Conservation (phyloP, 257 asterid species). For the Cynanchum wilfordii region DNA sequence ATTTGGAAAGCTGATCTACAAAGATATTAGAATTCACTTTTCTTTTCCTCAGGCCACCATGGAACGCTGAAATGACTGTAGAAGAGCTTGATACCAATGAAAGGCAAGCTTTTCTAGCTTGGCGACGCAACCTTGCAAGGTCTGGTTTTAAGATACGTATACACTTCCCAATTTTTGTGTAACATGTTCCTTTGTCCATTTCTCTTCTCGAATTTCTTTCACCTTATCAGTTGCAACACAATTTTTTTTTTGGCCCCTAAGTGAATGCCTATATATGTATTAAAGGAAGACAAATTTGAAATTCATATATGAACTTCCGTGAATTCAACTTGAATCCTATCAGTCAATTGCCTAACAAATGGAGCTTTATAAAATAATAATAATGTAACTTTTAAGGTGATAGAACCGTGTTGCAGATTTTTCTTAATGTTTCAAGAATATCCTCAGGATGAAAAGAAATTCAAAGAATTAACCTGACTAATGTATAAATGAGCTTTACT, state of each 20-base stretch:
- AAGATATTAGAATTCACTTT: slow-evolving; percentile 14
- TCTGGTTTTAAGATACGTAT: slow-evolving; percentile 23
- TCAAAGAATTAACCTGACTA: neutral
- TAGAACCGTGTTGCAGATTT: neutral
- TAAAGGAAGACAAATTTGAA: neutral
- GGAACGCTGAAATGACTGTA: slow-evolving; percentile 80
- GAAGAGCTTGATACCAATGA: slow-evolving; percentile 93
- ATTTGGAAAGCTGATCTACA: neutral
- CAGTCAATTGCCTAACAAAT: neutral
- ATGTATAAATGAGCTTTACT: neutral
- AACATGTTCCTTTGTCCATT: neutral
- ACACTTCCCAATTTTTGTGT: neutral
- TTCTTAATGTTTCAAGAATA: neutral
- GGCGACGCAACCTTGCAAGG: slow-evolving; percentile 98
- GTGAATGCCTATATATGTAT: neutral
- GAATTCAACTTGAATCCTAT: neutral
- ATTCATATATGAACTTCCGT: neutral
- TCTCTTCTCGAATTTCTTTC: neutral
- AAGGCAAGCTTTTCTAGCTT: slow-evolving; percentile 67
- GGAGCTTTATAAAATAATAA: neutral
- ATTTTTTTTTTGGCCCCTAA: neutral
- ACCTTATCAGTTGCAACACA: neutral
- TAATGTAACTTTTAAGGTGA: neutral
- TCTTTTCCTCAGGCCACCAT: slow-evolving; percentile 65
- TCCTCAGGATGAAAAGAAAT: neutral